Percentiles rank a stretch among this genome's conserved stretches.
Conservation (phyloP, 768 basidiomycete species). For the Amanita brunnescens region DNA sequence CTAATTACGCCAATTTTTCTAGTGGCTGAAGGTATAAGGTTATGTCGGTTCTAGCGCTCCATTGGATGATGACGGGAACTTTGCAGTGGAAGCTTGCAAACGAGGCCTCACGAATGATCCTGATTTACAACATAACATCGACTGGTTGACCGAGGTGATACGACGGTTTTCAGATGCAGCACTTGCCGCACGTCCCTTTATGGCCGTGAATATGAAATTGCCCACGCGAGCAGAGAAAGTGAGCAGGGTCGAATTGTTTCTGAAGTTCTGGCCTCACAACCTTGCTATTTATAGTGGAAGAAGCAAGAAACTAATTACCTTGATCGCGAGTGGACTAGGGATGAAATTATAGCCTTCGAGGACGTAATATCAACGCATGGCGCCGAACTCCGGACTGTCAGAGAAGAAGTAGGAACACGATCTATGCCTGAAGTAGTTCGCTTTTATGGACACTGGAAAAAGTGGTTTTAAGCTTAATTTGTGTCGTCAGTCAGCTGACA, state of each 20-base stretch:
- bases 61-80: not conserved
- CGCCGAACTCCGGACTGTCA: slow-evolving; percentile 71
- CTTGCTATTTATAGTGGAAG: slow-evolving; percentile 53
- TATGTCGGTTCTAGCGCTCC: not conserved
- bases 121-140: slow-evolving; percentile 53
- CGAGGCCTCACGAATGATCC: slow-evolving; percentile 42
- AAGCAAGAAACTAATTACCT: slow-evolving; percentile 52
- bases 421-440: slow-evolving; percentile 72
- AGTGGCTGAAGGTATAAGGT: slow-evolving; percentile 50
- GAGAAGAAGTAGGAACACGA: slow-evolving; percentile 64
- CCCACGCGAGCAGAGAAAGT: slow-evolving; percentile 60
- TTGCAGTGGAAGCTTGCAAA: slow-evolving; percentile 61
- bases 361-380: slow-evolving; percentile 65
- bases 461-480: slow-evolving; percentile 29
- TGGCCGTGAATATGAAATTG: slow-evolving; percentile 55
- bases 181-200: slow-evolving; percentile 44
- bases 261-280: not conserved
- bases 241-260: slow-evolving; percentile 2
- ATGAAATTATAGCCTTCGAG: slow-evolving; percentile 69
- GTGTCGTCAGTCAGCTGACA: slow-evolving; percentile 4
- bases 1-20: slow-evolving; percentile 14
- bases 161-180: slow-evolving; percentile 66
- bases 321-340: slow-evolving; percentile 63
- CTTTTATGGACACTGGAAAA: slow-evolving; percentile 84
- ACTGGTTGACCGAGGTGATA: slow-evolving; percentile 74